Percentiles rank a stretch among this genome's conserved stretches.
These are phyloP conservation scores for Wickerhamomyces queroliae DNA, from an alignment of 805 yeast genomes.

Conservation along the genomic window DNA sequence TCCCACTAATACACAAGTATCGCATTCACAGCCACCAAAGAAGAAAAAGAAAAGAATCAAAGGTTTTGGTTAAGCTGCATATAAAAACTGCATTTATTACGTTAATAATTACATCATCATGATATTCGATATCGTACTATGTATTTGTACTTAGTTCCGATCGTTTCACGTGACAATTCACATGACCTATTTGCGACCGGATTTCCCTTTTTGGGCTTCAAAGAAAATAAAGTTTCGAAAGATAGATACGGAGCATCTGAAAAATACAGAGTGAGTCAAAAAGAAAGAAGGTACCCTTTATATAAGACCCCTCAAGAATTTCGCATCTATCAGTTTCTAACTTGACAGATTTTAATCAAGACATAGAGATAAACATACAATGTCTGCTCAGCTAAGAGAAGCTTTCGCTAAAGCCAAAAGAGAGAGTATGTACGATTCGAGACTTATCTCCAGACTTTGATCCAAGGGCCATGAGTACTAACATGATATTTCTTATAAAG, in stretches of 20 bases:
- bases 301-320: not conserved
- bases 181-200: too few relatives aligned
- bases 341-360: not conserved
- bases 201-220: too few relatives aligned
- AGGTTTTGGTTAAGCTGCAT: constrained; percentile 13
- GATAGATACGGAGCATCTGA: too few relatives aligned
- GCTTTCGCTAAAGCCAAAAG: constrained; percentile 54
- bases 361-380: constrained; percentile 14
- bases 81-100: not conserved
- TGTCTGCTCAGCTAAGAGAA: constrained; percentile 52
- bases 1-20: too few relatives aligned
- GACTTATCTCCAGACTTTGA: not conserved
- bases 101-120: not conserved
- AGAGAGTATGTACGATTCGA: constrained; percentile 28
- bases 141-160: not conserved
- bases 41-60: constrained; percentile 14
- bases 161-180: too few relatives aligned
- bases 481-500: constrained; percentile 12
- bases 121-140: not conserved
- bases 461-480: not conserved
- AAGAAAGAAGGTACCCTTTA: too few relatives aligned
- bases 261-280: too few relatives aligned
- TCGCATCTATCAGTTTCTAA: not conserved
- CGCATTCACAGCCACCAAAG: constrained; percentile 1
- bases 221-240: too few relatives aligned